Evolutionary conservation across 2,329 filamentous ascomycete species (phyloP), one percentile per base, ranked within the genome.

Genomic region (Metarhizium guizhouense): DNA sequence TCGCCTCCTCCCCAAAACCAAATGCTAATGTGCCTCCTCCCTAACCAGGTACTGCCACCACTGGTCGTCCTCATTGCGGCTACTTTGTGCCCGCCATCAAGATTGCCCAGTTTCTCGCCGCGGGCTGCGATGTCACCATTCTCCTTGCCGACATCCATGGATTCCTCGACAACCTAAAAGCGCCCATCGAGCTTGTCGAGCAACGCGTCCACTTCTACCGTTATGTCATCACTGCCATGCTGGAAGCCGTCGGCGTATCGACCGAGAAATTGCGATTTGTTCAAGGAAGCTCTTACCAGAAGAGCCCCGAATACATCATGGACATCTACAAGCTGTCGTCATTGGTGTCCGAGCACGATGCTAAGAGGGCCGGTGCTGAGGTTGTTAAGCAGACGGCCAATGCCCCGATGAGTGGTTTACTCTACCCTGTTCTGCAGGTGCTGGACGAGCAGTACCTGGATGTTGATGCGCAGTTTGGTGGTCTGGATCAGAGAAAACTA

Each of bases 71-170:
- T 54, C 92, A 96, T 71, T 88, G 84, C 68, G 92, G 90, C 63
- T 96, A 96, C 79, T 89, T 95, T 59, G 87, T 94, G 10, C 86
- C 91, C 6, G 86, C 88, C 63, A 83, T 95, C 67, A 96, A 96
- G 73, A 87, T 96, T 59, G 91, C 90, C 43, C 87, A 96, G 69
- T 84, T 95, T 65, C 83, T 96, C 38, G 81, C 83, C 40, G 91
- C 93, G 34, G 91, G 87, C 42, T 96, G 90, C 74, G 82, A 91
- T 57, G 84, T 95, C 57, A 88, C 83, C 55, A 80, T 95, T 57
- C 83, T 95, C 40, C 83, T 94, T 57, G 86, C 84, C 70, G 84
- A 89, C 61, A 80, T 88, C 48, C 85, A 88, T 70, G 89, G 84
- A 62, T 90, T 90, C 73, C 84, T 92, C 64, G 87, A 90, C 74